These are phyloP conservation scores for Leptosphaerulina australis DNA, from an alignment of 2,329 filamentous ascomycete species.

Conservation along the genomic window DNA sequence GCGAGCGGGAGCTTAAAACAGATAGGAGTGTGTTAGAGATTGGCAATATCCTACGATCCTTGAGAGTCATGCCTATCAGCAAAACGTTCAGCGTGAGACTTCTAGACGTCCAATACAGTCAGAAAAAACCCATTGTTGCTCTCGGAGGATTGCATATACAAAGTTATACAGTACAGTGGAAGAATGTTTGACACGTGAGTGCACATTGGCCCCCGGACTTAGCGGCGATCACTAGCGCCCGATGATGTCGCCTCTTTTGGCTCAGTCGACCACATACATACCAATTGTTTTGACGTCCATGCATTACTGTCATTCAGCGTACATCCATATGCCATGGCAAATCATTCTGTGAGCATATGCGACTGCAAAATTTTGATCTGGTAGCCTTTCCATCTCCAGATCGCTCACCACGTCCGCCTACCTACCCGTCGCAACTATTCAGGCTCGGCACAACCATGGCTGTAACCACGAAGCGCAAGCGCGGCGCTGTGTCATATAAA, in stretches of 20 bases:
- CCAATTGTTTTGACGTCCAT: background rate
- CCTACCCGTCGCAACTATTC: background rate
- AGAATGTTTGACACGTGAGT: background rate
- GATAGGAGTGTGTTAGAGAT: too few relatives aligned
- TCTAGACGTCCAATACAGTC: background rate
- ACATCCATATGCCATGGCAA: background rate
- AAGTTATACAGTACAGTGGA: background rate
- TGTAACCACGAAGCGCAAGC: slow-evolving; percentile 44
- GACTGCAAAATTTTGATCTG: slow-evolving; percentile 6
- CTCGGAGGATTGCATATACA: background rate
- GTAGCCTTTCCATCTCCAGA: background rate
- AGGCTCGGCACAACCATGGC: slow-evolving; percentile 28
- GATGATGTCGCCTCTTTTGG: slow-evolving; percentile 13
- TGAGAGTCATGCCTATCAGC: background rate
- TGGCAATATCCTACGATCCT: too few relatives aligned
- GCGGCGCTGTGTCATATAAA: slow-evolving; percentile 45
- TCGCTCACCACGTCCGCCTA: background rate
- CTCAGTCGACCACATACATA: background rate
- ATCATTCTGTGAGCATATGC: slow-evolving; percentile 5
- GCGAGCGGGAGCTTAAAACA: too few relatives aligned
- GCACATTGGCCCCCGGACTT: slow-evolving; percentile 5
- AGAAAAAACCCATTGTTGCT: background rate
- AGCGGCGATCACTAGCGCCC: slow-evolving; percentile 6
- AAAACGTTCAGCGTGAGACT: background rate
- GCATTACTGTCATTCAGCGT: background rate